Base-by-base conservation (phyloP, 306 rosid species). In the Fagus crenata region DNA sequence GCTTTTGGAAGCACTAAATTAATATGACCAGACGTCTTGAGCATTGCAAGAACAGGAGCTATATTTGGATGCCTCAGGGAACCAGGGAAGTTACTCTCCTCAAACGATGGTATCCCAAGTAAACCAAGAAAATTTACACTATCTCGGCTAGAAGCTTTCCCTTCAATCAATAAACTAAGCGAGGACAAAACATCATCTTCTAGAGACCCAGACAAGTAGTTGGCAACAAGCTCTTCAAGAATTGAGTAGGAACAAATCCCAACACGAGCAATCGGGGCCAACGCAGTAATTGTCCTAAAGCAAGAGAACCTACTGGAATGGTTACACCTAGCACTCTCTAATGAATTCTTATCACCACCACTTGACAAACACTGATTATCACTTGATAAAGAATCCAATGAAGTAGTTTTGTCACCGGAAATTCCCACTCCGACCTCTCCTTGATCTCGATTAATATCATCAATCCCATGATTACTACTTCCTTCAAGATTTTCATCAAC, bases 41-140 rank as follows among this genome's bases (percentile, higher is more conserved):
- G 78, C 80, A 90, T 80, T 31, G 87, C 87, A 73, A 95, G 87
- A 67, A 92, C 75, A 4, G 97, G 97, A 78, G 91, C 96, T 49
- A 95, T 63, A 81, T 95, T 95, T 28, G 98, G 98, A 84, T 95
- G 98, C 93, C 97, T 95, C 84, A 90, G 72, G 49, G 93, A 84
- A 72, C 95, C 96, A 11, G 93, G 93, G 74, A 84, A 83, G 35
- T 51, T 68, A 56, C 81, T 80, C 74, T 94, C 91, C 77, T 89
- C 86, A 83, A 90, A 92, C 0, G 91, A 89, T 1, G 98, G 97
- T 67, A 95, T 74, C 73, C 98, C 98, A 78, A 95, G 72, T 67
- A 92, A 84, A 76, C 81, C 78, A 67, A 95, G 96, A 76, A 95
- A 95, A 82, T 95, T 95, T 72, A 84, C 40, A 72, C 93, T 79